These are phyloP conservation scores for Penicillium sp. DNA, from an alignment of 2,329 filamentous ascomycete genomes.

Conservation along the genomic window DNA sequence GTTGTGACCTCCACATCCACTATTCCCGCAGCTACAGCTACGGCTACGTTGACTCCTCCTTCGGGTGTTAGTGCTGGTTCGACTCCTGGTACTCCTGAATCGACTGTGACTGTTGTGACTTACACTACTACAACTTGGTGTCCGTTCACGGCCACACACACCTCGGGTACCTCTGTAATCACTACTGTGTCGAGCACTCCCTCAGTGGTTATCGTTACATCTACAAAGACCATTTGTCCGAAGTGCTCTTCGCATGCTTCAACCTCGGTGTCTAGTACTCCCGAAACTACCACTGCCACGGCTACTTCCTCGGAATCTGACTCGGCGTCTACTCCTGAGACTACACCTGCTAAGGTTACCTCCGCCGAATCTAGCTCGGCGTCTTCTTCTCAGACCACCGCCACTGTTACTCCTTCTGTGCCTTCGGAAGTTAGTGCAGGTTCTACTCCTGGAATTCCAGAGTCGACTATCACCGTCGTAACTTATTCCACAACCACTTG, in stretches of 20 bases:
- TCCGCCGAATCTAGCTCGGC: neutral
- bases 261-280: neutral
- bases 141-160: constrained; percentile 33
- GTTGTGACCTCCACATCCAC: no score
- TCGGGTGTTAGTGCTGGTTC: neutral
- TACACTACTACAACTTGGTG: constrained; percentile 32
- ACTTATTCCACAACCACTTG: no score
- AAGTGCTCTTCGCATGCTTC: no score
- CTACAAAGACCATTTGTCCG: constrained; percentile 33
- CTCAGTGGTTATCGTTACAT: constrained; percentile 22
- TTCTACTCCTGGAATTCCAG: neutral
- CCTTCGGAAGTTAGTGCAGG: neutral
- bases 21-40: no score
- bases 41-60: no score
- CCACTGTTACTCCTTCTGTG: neutral
- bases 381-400: constrained; percentile 6
- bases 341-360: neutral
- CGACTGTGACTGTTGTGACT: constrained; percentile 27
- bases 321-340: neutral
- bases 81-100: constrained; percentile 2
- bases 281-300: neutral
- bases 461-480: no score
- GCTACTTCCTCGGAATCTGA: neutral
- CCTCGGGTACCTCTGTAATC: constrained; percentile 49
- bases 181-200: constrained; percentile 55